Base-by-base conservation (phyloP, 495 filamentous ascomycete genomes). In the Tuber aestivum region DNA sequence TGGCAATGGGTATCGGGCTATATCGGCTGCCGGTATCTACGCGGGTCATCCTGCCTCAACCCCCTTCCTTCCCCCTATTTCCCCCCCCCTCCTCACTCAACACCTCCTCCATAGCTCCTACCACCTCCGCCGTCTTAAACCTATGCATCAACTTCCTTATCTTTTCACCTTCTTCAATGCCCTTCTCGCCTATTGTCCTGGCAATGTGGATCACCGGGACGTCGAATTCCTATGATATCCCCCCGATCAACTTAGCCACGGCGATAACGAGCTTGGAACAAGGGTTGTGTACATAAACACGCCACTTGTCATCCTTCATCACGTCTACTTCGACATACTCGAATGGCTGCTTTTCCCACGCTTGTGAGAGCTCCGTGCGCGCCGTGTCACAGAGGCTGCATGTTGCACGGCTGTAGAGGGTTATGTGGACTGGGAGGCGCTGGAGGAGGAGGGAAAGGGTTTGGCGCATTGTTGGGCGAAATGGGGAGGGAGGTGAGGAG, bases 261-360 rank as follows among this genome's bases (percentile, higher is more conserved):
- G 56, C 56, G 12, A 8, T 65, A 35, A 35, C 56, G 5, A 18
- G 37, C 21, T 32, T 18, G 37, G 27, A 48, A 61, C 32, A 27
- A 65, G 27, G 56, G 32, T 65, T 71, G 32, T n/a, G 70, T 75
- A 82, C 80, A 75, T 82, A 82, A 23, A 78, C 44, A 48, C 70
- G 48, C 72, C 78, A 71, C 23, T 76, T 74, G 1, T 71, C 74
- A 38, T 70, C 41, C 42, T 70, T 71, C 80, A 82, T 82, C 7
- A 82, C 80, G 48, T 82, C 80, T 20, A 82, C 77, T 74, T 82
- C 80, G n/a, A 41, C 27, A 27, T 80, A 82, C 77, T 82, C 80
- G 32, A 82, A 82, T 10, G 80, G 80, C 27, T 77, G 61, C 38
- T 73, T 45, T 42, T 79, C 75, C 80, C 80, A 82, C 9, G 80